Conservation (phyloP, 1,284 basidiomycete species). For the Apiotrichum akiyoshidainum region DNA sequence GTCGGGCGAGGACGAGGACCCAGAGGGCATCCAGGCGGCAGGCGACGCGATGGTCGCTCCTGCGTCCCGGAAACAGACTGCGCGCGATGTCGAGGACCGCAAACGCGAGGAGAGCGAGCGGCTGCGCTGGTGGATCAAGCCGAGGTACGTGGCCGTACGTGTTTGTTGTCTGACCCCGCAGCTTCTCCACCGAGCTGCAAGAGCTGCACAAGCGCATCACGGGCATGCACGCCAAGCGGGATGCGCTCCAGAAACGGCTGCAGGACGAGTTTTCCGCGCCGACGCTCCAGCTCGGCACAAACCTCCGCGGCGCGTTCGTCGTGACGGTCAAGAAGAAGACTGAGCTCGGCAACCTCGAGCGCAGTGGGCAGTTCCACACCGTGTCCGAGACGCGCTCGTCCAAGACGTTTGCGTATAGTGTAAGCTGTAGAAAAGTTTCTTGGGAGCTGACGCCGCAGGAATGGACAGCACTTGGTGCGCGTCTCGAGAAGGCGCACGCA, state of each 20-base stretch:
- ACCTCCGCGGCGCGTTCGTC: constrained; percentile 11
- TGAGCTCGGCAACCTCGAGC: constrained; percentile 53
- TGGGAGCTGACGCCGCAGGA: constrained; percentile 6
- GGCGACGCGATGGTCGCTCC: constrained; percentile 19
- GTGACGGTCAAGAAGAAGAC: constrained; percentile 46
- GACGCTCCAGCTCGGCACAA: constrained; percentile 8
- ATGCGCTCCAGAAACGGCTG: constrained; percentile 33
- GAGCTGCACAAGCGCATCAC: constrained; percentile 54
- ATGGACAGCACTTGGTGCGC: constrained; percentile 69
- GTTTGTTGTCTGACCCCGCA: constrained; percentile 36
- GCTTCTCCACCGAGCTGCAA: constrained; percentile 64
- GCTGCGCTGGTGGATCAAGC: constrained; percentile 63
- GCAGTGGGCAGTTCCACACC: constrained; percentile 29
- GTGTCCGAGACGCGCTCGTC: constrained; percentile 19
- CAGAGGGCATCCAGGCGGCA: constrained; percentile 22
- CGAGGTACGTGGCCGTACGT: constrained; percentile 57
- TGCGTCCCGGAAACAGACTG: constrained; percentile 17
- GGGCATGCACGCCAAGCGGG: constrained; percentile 23
- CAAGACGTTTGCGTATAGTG: constrained; percentile 67
- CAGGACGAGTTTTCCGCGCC: constrained; percentile 56
- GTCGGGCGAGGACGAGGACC: constrained; percentile 19
- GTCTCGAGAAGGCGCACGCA: constrained; percentile 61
- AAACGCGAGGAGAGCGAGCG: constrained; percentile 33
- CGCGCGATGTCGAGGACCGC: constrained; percentile 20
- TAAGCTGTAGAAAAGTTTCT: constrained; percentile 36